Conservation (phyloP, 2,329 filamentous ascomycete species). For the Colletotrichum neosansevieriae region DNA sequence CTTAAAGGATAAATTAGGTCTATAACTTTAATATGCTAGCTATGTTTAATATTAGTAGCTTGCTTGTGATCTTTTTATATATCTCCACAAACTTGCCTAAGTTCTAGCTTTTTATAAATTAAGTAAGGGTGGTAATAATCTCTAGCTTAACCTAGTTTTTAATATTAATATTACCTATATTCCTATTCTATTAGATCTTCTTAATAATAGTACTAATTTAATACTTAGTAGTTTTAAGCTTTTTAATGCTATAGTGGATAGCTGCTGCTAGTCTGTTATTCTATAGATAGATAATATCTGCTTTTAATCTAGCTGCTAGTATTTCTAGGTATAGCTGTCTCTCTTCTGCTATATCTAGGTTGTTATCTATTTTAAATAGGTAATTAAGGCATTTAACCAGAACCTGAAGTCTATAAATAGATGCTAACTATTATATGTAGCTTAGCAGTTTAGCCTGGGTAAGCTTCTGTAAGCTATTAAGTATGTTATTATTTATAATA, state of each 20-base stretch:
- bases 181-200: not conserved
- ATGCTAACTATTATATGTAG: not conserved
- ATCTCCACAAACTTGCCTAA: conserved; percentile 1
- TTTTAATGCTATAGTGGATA: not conserved
- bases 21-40: not conserved
- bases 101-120: not conserved
- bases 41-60: too few relatives aligned
- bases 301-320: not conserved
- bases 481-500: not conserved
- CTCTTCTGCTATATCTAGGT: not conserved
- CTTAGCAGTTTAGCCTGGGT: not conserved
- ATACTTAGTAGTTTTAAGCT: conserved; percentile 1
- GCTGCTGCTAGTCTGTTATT: not conserved
- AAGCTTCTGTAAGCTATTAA: not conserved
- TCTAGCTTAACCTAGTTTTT: not conserved
- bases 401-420: not conserved
- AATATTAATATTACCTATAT: not conserved
- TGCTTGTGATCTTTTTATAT: not conserved
- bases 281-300: not conserved
- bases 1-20: not conserved
- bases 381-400: conserved; percentile 8
- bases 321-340: not conserved
- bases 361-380: not conserved
- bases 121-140: not conserved
- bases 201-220: conserved; percentile 3